Conservation (phyloP, 345 rosid genomes). For the Dipteronia sinensis region DNA sequence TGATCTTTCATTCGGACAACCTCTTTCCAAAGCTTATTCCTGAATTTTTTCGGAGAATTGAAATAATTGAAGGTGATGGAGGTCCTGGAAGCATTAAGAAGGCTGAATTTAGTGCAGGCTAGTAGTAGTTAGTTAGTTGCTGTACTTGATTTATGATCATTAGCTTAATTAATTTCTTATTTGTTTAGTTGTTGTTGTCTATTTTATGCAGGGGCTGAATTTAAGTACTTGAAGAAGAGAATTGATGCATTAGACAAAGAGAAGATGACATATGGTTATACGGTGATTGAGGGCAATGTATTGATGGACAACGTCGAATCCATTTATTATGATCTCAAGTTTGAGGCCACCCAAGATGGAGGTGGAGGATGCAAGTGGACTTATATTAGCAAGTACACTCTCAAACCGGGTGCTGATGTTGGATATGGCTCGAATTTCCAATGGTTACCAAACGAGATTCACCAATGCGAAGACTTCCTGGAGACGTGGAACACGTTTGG, state of each 20-base stretch:
- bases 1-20: slow-evolving; percentile 28
- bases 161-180: too few relatives aligned
- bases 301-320: slow-evolving; percentile 29
- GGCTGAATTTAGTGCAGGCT: slow-evolving; percentile 26
- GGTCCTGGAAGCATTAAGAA: slow-evolving; percentile 40
- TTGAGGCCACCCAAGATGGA: slow-evolving; percentile 21
- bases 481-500: too few relatives aligned
- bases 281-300: slow-evolving; percentile 37
- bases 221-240: too few relatives aligned
- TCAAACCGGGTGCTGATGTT: slow-evolving; percentile 21
- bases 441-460: too few relatives aligned
- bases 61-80: slow-evolving; percentile 38
- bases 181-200: too few relatives aligned
- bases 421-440: too few relatives aligned
- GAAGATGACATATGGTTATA: too few relatives aligned
- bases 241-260: too few relatives aligned
- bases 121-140: neutral
- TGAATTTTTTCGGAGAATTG: slow-evolving; percentile 23
- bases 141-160: too few relatives aligned
- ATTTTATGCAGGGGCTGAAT: too few relatives aligned
- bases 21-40: slow-evolving; percentile 41
- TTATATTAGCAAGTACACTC: slow-evolving; percentile 24
- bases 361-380: slow-evolving; percentile 27
- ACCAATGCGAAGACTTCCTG: too few relatives aligned
- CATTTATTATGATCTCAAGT: slow-evolving; percentile 32